Conservation (phyloP, 2,329 filamentous ascomycete species). For the Microcyclosporella mali region DNA sequence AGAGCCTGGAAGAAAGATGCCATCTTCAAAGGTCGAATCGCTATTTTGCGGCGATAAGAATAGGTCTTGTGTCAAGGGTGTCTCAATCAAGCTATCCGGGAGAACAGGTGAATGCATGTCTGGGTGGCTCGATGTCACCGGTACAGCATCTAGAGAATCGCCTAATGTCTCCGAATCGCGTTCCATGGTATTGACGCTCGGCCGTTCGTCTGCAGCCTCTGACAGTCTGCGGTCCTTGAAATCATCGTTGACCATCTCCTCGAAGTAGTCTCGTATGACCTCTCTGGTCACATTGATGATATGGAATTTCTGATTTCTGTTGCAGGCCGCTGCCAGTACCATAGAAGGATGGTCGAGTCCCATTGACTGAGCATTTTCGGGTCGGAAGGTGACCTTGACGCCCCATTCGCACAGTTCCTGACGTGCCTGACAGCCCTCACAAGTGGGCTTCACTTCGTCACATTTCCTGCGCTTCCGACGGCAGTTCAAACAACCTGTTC, state of each 20-base stretch:
- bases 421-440: constrained; percentile 27
- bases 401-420: constrained; percentile 30
- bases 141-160: background rate
- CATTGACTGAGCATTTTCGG: constrained; percentile 27
- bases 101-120: no score
- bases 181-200: no score
- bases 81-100: constrained; percentile 2
- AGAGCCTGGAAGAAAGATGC: constrained; percentile 30
- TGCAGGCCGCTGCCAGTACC: constrained; percentile 18
- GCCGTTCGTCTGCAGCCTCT: no score
- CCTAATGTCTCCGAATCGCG: background rate
- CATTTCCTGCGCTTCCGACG: constrained; percentile 30
- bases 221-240: constrained; percentile 5
- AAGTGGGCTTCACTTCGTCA: constrained; percentile 30
- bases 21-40: constrained; percentile 26
- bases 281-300: constrained; percentile 30
- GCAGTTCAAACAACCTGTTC: constrained; percentile 32
- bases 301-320: constrained; percentile 16
- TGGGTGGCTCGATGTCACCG: no score
- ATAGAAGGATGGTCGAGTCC: constrained; percentile 28
- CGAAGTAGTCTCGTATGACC: constrained; percentile 27
- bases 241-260: constrained; percentile 17
- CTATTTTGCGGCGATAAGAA: constrained; percentile 25
- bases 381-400: constrained; percentile 24
- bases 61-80: constrained; percentile 12